phyloP scores from a whole-genome alignment of 2,329 filamentous ascomycete species.

The Mariannaea sp. region DNA sequence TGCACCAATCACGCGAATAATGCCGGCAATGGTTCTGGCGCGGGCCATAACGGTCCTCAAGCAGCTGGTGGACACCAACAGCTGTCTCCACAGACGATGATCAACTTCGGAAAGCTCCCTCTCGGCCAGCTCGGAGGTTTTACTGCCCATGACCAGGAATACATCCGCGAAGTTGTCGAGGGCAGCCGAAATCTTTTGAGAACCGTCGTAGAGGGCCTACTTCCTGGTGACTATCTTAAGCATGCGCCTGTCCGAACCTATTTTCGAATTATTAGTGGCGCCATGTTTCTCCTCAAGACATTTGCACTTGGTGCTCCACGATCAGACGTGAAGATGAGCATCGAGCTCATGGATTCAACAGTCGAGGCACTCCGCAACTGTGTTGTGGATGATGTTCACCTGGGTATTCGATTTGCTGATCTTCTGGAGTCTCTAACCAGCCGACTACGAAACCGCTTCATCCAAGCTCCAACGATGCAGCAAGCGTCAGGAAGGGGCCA shows the following conservation, averaged over 20 bases:
- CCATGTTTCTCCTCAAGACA: conserved; percentile 84
- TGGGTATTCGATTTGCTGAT: conserved; percentile 83
- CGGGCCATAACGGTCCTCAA: conserved; percentile 42
- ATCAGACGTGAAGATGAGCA: conserved; percentile 75
- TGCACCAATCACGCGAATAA: conserved; percentile 75
- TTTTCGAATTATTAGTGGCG: conserved; percentile 83
- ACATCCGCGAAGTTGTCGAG: conserved; percentile 76
- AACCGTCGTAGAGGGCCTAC: conserved; percentile 76
- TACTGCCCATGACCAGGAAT: conserved; percentile 70
- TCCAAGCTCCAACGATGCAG: conserved; percentile 61
- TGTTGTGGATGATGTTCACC: conserved; percentile 83
- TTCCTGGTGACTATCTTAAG: conserved; percentile 76
- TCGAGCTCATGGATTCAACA: conserved; percentile 74
- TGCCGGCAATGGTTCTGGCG: conserved; percentile 54
- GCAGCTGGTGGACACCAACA: conserved; percentile 38
- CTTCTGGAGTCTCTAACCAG: conserved; percentile 79
- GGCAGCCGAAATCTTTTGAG: conserved; percentile 77
- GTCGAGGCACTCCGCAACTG: conserved; percentile 76
- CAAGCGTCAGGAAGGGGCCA: conserved; percentile 48
- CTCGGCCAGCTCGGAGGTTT: conserved; percentile 68
- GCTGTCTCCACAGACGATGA: conserved; percentile 67
- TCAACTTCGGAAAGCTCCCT: conserved; percentile 67
- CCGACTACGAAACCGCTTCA: conserved; percentile 74
- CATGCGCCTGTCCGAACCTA: conserved; percentile 84
- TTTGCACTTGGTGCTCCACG: conserved; percentile 81